Conservation (phyloP, 2,329 filamentous ascomycete species). For the Ascochyta viciae-villosae region DNA sequence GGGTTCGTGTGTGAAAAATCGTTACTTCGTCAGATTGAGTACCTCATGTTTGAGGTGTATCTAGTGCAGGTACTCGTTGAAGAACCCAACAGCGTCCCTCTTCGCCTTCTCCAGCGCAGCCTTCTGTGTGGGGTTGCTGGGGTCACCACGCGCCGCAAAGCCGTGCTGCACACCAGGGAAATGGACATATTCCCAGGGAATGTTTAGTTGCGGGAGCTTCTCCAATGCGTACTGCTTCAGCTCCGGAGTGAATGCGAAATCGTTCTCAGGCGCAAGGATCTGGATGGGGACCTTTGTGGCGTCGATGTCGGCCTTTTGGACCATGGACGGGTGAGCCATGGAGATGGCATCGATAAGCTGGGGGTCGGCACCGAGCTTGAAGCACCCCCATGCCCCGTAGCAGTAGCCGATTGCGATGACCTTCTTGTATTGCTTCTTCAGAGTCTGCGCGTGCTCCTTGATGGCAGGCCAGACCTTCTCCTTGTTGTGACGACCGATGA, state of each 20-base stretch:
- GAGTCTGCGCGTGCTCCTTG: slow-evolving; percentile 42
- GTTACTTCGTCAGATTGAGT: not conserved
- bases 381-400: slow-evolving; percentile 53
- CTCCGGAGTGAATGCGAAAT: slow-evolving; percentile 37
- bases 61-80: slow-evolving; percentile 45
- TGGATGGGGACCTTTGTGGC: slow-evolving; percentile 42
- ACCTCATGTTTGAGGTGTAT: not conserved
- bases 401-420: slow-evolving; percentile 58
- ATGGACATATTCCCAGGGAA: slow-evolving; percentile 45
- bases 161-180: slow-evolving; percentile 44
- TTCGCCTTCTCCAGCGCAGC: slow-evolving; percentile 45
- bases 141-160: slow-evolving; percentile 42
- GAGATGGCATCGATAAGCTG: slow-evolving; percentile 42
- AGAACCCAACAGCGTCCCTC: slow-evolving; percentile 39
- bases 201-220: slow-evolving; percentile 36
- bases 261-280: slow-evolving; percentile 39
- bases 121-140: slow-evolving; percentile 35
- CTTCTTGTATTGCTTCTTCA: slow-evolving; percentile 49
- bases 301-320: slow-evolving; percentile 42
- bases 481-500: slow-evolving; percentile 49
- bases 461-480: slow-evolving; percentile 50
- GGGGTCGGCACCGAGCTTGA: slow-evolving; percentile 42
- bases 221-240: slow-evolving; percentile 40
- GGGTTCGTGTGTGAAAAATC: not conserved
- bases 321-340: slow-evolving; percentile 39